Evolutionary conservation across 306 rosid species (phyloP), one percentile per base, ranked within the genome.

Genomic region (Pueraria montana): DNA sequence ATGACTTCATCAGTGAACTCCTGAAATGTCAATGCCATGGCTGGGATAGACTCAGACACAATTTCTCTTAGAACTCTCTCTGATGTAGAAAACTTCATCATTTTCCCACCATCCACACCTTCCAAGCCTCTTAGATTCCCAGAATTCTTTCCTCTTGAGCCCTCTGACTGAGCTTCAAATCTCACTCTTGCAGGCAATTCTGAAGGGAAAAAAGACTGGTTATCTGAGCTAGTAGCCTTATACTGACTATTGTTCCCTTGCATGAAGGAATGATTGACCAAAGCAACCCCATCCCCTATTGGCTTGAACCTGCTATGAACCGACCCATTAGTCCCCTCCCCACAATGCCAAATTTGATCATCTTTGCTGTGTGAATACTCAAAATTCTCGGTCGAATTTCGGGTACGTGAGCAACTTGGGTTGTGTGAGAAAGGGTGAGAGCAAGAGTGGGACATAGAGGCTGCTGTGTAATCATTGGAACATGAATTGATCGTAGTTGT

Each of bases 301-400:
- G 97, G 98, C 91, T 90, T 92, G 86, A 94, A 94, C 84, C 98
- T 85, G 71, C 98, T 94, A 82, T 94, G 98, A 70, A 94, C 97
- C 8, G 97, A 92, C 8, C 98, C 97, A 80, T 94, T 94, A 62
- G 98, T 94, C 58, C 98, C 98, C 77, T 94, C 98, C 26, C 97
- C 98, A 74, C 98, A 94, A 65, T 92, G 86, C 94, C 92, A 90
- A 71, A 94, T 88, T 32, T 87, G 93, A 64, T 94, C 97, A 66
- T 91, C 92, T 81, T 84, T 91, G 74, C 97, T 92, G n/a, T 74
- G 74, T 8, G 92, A 91, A 80, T 65, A 89, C 48, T 91, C 98
- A 58, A 72, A 94, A 84, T 89, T 87, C 80, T 93, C 96, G 0
- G 97, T 90, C 16, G 98, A 93, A 84, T 91, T 91, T 43, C 88